Evolutionary conservation across 352 stramenopile species (phyloP), one percentile per base, ranked within the genome.

Genomic region (Phytophthora sansomeana): DNA sequence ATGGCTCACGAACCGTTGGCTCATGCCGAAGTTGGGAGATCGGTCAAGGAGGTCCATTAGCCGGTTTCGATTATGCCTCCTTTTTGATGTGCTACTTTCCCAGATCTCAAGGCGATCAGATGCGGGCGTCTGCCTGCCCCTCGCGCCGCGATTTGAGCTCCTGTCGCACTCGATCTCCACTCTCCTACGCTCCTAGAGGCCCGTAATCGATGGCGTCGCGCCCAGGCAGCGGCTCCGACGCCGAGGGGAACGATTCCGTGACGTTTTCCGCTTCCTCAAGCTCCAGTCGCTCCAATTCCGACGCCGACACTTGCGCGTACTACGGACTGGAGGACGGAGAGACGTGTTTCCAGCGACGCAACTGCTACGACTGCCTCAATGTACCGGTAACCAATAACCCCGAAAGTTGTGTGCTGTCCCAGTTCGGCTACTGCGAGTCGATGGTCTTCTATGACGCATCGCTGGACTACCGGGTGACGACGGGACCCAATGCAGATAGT

Each of bases 351-450:
- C 58, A 75, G 19, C 80, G 68, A 13, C 77, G 83, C 16, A 78
- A 58, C 28, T 91, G 83, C 76, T 78, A 75, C 65, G 80, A 89
- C 72, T 91, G 83, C 58, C 66, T 91, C 21, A 87, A 86, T 56
- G 71, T 64, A 33, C 46, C 41, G 17, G 72, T 81, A 30, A 26
- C 46, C 24, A 55, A 63, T n/a, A 72, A 80, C 47, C 76, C 70
- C 10, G 51, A 75, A 58, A 74, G 80, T 46, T 87, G 78, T 19
- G 50, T 82, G 32, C 38, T 91, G 11, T 77, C 76, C 28, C 58
- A 80, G 16, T 76, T 67, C 30, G 72, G 71, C n/a, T 60, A 72
- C 24, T 89, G 80, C 33, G 68, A 72, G 49, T 78, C 77, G 9
- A 89, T 89, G 76, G 54, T 53, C 4, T 57, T 67, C 51, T 89